phyloP scores from a whole-genome alignment of 805 yeast species.

The Cyberlindnera veronae region DNA sequence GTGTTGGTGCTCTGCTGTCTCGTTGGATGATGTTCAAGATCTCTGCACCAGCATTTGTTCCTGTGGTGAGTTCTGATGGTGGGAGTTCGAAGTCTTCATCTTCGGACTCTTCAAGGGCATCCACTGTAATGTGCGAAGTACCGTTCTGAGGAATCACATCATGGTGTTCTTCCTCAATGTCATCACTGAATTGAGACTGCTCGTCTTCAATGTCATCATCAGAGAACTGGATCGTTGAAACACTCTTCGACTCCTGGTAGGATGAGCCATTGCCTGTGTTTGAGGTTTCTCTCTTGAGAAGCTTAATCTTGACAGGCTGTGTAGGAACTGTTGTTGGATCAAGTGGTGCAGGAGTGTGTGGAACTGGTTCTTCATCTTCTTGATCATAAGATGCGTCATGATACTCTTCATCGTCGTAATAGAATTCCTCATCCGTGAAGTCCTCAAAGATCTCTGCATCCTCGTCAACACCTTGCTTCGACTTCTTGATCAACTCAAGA shows the following conservation, averaged over 20 bases:
- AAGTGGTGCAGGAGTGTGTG: slow-evolving; percentile 2
- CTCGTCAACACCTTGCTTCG: slow-evolving; percentile 11
- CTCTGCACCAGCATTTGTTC: slow-evolving; percentile 3
- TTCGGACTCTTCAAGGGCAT: not conserved
- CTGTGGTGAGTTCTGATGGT: not conserved
- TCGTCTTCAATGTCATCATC: slow-evolving; percentile 9
- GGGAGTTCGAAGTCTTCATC: not conserved
- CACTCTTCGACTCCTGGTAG: too few relatives aligned
- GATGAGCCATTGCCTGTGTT: too few relatives aligned
- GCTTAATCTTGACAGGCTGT: slow-evolving; percentile 5
- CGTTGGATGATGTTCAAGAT: slow-evolving; percentile 12
- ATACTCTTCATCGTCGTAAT: slow-evolving; percentile 14
- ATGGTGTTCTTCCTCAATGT: slow-evolving; percentile 1
- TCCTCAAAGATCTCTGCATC: slow-evolving; percentile 26
- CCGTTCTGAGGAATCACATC: not conserved
- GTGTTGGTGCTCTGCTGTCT: slow-evolving; percentile 2
- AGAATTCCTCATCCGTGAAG: slow-evolving; percentile 21
- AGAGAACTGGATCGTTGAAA: slow-evolving; percentile 23
- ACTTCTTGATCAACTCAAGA: slow-evolving; percentile 19
- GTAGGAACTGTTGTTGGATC: not conserved
- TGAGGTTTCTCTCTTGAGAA: slow-evolving; percentile 31
- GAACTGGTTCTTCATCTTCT: slow-evolving; percentile 17
- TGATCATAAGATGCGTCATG: slow-evolving; percentile 25
- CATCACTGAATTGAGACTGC: slow-evolving; percentile 1
- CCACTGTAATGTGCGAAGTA: not conserved